phyloP scores from a whole-genome alignment of 2,329 filamentous ascomycete species.

The Aspergillus clavatus region DNA sequence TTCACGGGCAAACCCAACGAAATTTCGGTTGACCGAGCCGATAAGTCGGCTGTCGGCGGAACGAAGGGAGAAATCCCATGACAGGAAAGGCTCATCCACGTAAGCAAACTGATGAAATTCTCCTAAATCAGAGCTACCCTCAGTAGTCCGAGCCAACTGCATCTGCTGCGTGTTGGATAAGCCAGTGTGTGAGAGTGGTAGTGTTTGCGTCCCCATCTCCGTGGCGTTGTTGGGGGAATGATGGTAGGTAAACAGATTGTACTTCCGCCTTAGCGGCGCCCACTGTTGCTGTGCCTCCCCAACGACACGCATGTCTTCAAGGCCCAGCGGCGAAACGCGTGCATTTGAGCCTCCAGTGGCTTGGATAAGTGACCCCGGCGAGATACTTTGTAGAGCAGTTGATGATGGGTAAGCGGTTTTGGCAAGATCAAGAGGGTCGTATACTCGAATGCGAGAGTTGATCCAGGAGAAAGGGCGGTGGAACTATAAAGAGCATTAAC shows the following conservation, averaged over 20 bases:
- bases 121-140: conserved; percentile 29
- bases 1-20: conserved; percentile 58
- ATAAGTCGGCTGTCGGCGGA: conserved; percentile 49
- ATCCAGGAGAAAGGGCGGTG: conserved; percentile 62
- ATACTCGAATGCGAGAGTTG: conserved; percentile 54
- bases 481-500: conserved; percentile 38
- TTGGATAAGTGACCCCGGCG: conserved; percentile 38
- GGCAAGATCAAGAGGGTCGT: conserved; percentile 46
- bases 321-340: conserved; percentile 50
- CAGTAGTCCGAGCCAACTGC: conserved; percentile 30
- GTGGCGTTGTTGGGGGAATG: conserved; percentile 36
- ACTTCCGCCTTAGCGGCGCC: conserved; percentile 59
- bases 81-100: conserved; percentile 59
- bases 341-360: conserved; percentile 42
- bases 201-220: conserved; percentile 34
- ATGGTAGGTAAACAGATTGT: conserved; percentile 59
- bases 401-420: conserved; percentile 35
- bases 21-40: conserved; percentile 61
- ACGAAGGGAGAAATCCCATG: conserved; percentile 60
- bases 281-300: conserved; percentile 61
- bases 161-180: conserved; percentile 48
- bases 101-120: conserved; percentile 58
- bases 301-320: conserved; percentile 58
- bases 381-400: conserved; percentile 43
- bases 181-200: conserved; percentile 43